Conservation (phyloP, 805 yeast genomes). For the Komagataella kurtzmanii region DNA sequence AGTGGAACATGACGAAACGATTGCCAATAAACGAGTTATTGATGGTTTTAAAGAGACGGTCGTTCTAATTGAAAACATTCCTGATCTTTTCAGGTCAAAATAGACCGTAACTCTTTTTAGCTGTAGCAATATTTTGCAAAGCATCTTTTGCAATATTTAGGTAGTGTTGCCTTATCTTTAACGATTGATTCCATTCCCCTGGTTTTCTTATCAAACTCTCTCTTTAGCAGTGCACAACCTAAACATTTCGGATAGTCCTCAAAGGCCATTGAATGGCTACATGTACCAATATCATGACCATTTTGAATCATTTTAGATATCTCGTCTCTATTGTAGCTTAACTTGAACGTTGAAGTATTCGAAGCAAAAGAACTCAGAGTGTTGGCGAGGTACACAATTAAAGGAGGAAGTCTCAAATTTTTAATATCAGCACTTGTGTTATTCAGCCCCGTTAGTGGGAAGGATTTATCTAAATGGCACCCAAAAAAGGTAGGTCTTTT, state of each 20-base stretch:
- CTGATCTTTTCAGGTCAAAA: conserved; percentile 7
- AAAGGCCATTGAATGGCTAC: conserved; percentile 23
- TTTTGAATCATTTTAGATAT: conserved; percentile 30
- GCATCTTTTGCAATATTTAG: conserved; percentile 1
- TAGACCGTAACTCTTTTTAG: conserved; percentile 5
- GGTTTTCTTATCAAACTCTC: conserved; percentile 30
- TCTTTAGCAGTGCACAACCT: conserved; percentile 42
- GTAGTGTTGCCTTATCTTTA: conserved; percentile 4
- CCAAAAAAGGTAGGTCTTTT: conserved; percentile 26
- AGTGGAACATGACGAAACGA: conserved; percentile 37
- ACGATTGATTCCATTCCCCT: conserved; percentile 4
- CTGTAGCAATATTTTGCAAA: conserved; percentile 21
- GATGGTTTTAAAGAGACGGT: conserved; percentile 4
- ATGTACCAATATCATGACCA: conserved; percentile 38
- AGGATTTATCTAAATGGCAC: conserved; percentile 22
- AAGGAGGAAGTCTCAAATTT: conserved; percentile 27
- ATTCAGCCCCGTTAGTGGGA: conserved; percentile 2
- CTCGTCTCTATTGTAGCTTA: conserved; percentile 33
- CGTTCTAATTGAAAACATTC: conserved; percentile 10
- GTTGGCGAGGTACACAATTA: conserved; percentile 40
- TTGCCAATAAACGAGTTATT: conserved; percentile 4
- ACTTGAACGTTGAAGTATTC: conserved; percentile 47
- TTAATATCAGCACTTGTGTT: conserved; percentile 2
- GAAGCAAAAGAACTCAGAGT: conserved; percentile 25
- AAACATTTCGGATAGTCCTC: conserved; percentile 30